Conservation (phyloP, 306 rosid genomes). For the Oemleria cerasiformis region DNA sequence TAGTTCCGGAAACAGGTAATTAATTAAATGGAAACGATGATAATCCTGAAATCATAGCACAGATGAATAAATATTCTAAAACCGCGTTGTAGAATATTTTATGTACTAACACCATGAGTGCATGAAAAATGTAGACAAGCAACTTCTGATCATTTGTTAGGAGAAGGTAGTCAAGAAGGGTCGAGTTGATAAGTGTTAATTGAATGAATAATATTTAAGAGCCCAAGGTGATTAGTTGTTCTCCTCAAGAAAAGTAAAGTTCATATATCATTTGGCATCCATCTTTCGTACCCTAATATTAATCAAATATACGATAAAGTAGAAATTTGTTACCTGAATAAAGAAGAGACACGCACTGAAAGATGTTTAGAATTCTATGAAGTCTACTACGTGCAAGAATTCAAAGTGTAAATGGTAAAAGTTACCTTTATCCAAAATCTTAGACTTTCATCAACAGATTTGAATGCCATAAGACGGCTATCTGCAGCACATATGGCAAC, state of each 20-base stretch:
- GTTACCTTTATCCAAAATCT: conserved; percentile 98
- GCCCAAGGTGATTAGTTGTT: too few species aligned
- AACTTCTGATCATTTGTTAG: background rate
- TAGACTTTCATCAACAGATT: conserved; percentile 64
- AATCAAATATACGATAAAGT: background rate
- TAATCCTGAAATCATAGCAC: conserved; percentile 71
- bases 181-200: background rate
- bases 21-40: conserved; percentile 96
- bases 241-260: too few species aligned
- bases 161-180: background rate
- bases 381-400: background rate
- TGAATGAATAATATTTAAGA: too few species aligned
- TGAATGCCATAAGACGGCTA: conserved; percentile 86
- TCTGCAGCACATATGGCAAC: conserved; percentile 89
- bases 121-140: too few species aligned
- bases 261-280: background rate
- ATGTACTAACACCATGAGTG: too few species aligned
- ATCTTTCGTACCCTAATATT: background rate
- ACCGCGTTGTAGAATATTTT: too few species aligned
- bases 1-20: conserved; percentile 73
- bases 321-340: conserved; percentile 5
- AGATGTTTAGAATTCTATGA: background rate
- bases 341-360: background rate
- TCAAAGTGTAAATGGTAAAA: conserved; percentile 3
- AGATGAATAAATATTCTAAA: conserved; percentile 7